Percentiles rank a stretch among this genome's conserved stretches.
Evolutionary conservation across 164 flowering plant genomes (phyloP).

Genomic region (Vitis cinerea): DNA sequence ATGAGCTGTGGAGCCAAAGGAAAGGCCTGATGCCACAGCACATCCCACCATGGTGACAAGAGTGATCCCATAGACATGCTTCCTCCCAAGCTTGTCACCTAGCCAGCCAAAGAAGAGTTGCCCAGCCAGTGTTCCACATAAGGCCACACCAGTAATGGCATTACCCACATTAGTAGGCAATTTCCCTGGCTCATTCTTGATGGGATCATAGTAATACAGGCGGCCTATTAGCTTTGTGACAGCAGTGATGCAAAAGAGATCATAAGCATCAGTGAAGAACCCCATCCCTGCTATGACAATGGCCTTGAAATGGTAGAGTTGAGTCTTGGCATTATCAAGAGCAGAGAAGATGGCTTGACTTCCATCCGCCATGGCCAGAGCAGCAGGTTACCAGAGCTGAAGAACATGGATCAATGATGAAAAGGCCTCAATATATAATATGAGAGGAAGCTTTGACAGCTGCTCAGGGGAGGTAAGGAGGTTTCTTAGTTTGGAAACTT

Average conservation of each 20-base stretch:
- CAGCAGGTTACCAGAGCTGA: neutral
- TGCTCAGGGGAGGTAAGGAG: no score
- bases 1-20: slow-evolving; percentile 20
- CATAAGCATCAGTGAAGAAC: slow-evolving; percentile 30
- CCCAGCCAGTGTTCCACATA: slow-evolving; percentile 18
- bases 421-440: neutral
- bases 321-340: slow-evolving; percentile 28
- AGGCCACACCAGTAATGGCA: slow-evolving; percentile 17
- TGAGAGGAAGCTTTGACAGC: neutral
- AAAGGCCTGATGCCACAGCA: slow-evolving; percentile 20
- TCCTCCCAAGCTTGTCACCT: slow-evolving; percentile 22
- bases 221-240: slow-evolving; percentile 24
- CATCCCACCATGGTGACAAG: slow-evolving; percentile 23
- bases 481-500: neutral
- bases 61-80: slow-evolving; percentile 20
- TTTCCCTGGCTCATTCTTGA: slow-evolving; percentile 4
- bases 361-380: slow-evolving; percentile 10
- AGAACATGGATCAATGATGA: neutral
- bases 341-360: slow-evolving; percentile 19
- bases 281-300: slow-evolving; percentile 33
- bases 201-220: slow-evolving; percentile 17
- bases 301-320: slow-evolving; percentile 29
- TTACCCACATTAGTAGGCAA: slow-evolving; percentile 12
- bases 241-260: slow-evolving; percentile 30
- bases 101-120: slow-evolving; percentile 26